Base-by-base conservation (phyloP, 2,329 filamentous ascomycete species). In the Xylariaceae sp. region DNA sequence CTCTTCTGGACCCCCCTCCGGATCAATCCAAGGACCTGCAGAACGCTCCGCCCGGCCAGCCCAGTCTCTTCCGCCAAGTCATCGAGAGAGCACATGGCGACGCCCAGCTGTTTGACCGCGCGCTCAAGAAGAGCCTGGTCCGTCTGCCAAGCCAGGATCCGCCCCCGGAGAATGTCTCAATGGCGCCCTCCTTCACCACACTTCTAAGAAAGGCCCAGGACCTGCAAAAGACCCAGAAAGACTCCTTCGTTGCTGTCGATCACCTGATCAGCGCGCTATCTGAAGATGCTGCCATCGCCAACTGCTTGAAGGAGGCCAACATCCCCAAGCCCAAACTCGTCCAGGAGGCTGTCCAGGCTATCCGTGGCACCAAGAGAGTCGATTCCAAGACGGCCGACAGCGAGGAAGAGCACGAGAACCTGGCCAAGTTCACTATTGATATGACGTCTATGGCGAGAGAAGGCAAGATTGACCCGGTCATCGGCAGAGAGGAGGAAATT, bases 381-480 rank as follows among this genome's bases (percentile, higher is more conserved):
- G 92, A 98, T 62, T 94, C 87, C 39, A 94, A 94, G 68, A 94
- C 86, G 4, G 92, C 92, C 35, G 92, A 98, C 61, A 80, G 82
- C 0, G 92, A 96, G 61, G 72, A 83, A 52, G 90, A 95, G 52
- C 85, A 89, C 52, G 92, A 98, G 63, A 95, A 94, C 56, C 69
- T 98, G 40, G 86, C 89, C 67, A 98, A 96, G 55, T 98, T 95
- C 63, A 96, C 92, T 36, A 92, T 96, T 52, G 92, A 98, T 62
- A 94, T 98, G 88, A 98, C 92, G 9, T 74, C 85, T 31, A 81
- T 95, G 80, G 92, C 92, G 39, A 75, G 89, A 57, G 92, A 98
- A 65, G 93, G 93, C 57, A 96, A 96, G 64, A 89, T 96, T 37
- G 90, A 96, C 57, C 90, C 90, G 3, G 90, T 96, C 58, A 96